A percentile compares a stretch with the other conserved stretches of the same genome.
Conservation (phyloP, 495 filamentous ascomycete species). For the Podospora anserina region DNA sequence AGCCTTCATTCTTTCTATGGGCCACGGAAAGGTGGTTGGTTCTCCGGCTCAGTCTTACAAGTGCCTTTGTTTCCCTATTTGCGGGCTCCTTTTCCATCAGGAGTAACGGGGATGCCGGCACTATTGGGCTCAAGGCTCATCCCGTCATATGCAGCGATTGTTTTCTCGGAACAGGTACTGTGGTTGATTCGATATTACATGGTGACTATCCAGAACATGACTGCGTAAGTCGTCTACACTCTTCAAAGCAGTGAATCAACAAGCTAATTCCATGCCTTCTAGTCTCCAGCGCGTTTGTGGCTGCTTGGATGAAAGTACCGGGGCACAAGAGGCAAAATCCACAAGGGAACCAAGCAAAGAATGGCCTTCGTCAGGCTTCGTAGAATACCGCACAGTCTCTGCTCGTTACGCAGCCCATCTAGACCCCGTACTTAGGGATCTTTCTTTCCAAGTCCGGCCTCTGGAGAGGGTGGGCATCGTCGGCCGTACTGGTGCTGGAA, state of each 20-base stretch:
- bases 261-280: slow-evolving; percentile 10
- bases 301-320: slow-evolving; percentile 12
- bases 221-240: slow-evolving; percentile 10
- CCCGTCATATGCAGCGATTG: slow-evolving; percentile 82
- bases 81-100: slow-evolving; percentile 67
- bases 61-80: slow-evolving; percentile 64
- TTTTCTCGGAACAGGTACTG: slow-evolving; percentile 48
- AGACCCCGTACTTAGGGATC: slow-evolving; percentile 30
- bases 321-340: slow-evolving; percentile 10
- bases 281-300: slow-evolving; percentile 12
- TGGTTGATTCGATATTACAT: slow-evolving; percentile 42
- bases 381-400: not conserved
- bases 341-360: slow-evolving; percentile 9
- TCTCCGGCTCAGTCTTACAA: slow-evolving; percentile 61
- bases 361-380: slow-evolving; percentile 10
- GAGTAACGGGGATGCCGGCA: slow-evolving; percentile 49
- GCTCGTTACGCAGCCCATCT: slow-evolving; percentile 27
- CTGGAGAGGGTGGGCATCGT: slow-evolving; percentile 43
- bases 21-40: slow-evolving; percentile 72
- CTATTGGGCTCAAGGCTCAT: slow-evolving; percentile 77
- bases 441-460: slow-evolving; percentile 34
- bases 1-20: slow-evolving; percentile 60
- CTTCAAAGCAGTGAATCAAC: not conserved
- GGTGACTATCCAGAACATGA: slow-evolving; percentile 43
- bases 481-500: slow-evolving; percentile 49